phyloP scores from a whole-genome alignment of 305 asterid genomes.

The Ruellia speciosa region DNA sequence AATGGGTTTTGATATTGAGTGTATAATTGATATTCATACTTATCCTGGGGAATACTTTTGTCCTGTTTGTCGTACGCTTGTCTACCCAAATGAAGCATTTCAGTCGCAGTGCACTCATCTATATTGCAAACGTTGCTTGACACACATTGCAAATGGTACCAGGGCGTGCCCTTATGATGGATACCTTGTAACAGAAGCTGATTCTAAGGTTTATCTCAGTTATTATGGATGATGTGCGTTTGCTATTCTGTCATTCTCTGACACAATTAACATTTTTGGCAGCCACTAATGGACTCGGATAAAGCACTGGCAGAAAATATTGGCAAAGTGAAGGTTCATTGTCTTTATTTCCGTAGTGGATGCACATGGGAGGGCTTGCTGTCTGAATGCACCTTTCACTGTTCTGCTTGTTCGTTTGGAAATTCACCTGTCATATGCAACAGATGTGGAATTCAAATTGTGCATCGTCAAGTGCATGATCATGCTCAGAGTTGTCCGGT shows the following conservation, averaged over 20 bases:
- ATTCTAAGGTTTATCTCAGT: constrained; percentile 54
- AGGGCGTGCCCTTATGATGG: constrained; percentile 92
- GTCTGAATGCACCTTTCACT: constrained; percentile 68
- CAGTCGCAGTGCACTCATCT: constrained; percentile 90
- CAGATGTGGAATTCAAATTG: constrained; percentile 76
- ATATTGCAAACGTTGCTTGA: constrained; percentile 86
- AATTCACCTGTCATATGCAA: constrained; percentile 84
- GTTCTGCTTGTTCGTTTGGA: constrained; percentile 70
- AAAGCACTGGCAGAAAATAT: constrained; percentile 65
- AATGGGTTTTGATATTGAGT: constrained; percentile 92
- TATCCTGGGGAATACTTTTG: constrained; percentile 94
- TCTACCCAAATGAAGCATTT: constrained; percentile 82
- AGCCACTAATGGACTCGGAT: constrained; percentile 71
- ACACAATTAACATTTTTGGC: constrained; percentile 30
- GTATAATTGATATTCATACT: constrained; percentile 67
- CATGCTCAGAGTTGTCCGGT: constrained; percentile 87
- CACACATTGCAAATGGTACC: constrained; percentile 65
- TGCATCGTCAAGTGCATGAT: constrained; percentile 88
- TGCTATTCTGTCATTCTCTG: constrained; percentile 20
- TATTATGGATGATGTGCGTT: constrained; percentile 17
- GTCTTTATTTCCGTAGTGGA: constrained; percentile 82
- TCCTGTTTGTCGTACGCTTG: constrained; percentile 96
- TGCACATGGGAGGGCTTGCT: constrained; percentile 90
- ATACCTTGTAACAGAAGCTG: constrained; percentile 74
- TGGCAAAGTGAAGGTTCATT: constrained; percentile 78